Evolutionary conservation across 2,329 filamentous ascomycete genomes (phyloP), one percentile per base, ranked within the genome.

Genomic region (Phaeophleospora eucalypticola): DNA sequence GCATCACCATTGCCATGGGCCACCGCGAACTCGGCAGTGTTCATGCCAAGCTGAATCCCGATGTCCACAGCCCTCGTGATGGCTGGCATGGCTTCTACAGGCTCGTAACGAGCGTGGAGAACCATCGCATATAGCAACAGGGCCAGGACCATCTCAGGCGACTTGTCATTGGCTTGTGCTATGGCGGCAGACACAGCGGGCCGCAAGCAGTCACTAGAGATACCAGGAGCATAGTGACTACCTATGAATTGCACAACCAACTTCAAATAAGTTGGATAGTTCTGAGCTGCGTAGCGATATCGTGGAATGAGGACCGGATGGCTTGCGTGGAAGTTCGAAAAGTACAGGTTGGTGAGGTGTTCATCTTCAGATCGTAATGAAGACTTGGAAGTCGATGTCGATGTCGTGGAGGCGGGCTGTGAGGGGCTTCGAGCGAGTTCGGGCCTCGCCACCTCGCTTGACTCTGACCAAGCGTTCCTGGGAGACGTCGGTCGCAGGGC

Each of bases 121-220:
- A 83, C 83, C 52, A 95, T 83, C 17, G 89, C 77, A 44, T 89
- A 78, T 3, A 95, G 73, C 36, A 95, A 69, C 63, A 93, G 75
- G 2, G 87, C 83, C 68, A 95, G 90, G 0, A 94, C 81, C 3
- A 83, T 49, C 61, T 81, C 87, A 0, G 62, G 63, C 7, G 42
- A 45, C 14, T 46, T 48, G 10, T 59, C 54, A 17, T 49, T 20
- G 21, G 43, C 20, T n/a, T 41, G 45, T 16, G 47, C 47, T 20
- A 61, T 32, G 84, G 82, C 47, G 83, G 79, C 36, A 80, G 74
- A 36, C 79, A 79, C 17, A 70, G 70, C 8, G 24, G 42, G 36
- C 38, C 43, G 41, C 52, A 76, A 73, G 24, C 67, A 61, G 18
- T 74, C 70, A 20, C 51, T 54, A 15, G 43, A 46, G 33, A 54